These are phyloP conservation scores for Ajuga reptans DNA, from an alignment of 305 asterid genomes.

Conservation along the genomic window DNA sequence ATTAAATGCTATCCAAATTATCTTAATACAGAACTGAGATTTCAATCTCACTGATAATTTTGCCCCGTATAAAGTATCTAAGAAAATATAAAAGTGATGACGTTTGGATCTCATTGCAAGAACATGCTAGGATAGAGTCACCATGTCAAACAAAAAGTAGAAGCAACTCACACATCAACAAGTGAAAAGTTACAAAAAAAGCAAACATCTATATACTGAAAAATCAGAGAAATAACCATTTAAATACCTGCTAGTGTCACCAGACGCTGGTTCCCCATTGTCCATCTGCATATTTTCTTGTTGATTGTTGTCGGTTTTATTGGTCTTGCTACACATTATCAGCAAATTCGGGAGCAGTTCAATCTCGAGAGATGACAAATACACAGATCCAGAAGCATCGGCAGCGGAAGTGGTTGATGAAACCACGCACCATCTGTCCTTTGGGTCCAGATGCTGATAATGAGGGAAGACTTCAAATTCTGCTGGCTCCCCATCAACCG, in stretches of 20 bases:
- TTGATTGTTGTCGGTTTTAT: constrained; percentile 40
- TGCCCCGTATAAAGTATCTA: neutral
- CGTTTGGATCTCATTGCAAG: constrained; percentile 5
- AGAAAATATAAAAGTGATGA: neutral
- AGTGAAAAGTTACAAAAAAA: neutral
- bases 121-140: neutral
- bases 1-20: neutral
- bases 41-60: neutral
- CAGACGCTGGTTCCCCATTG: constrained; percentile 39
- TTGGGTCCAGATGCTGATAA: constrained; percentile 67
- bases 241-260: constrained; percentile 64
- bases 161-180: neutral
- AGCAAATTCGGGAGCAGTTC: constrained; percentile 90
- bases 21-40: neutral
- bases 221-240: constrained; percentile 16
- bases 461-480: constrained; percentile 89
- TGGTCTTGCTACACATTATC: constrained; percentile 76
- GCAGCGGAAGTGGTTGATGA: constrained; percentile 93
- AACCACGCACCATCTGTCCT: constrained; percentile 96
- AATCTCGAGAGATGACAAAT: constrained; percentile 75
- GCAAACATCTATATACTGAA: neutral
- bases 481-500: constrained; percentile 91
- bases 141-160: constrained; percentile 10
- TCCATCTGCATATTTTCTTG: constrained; percentile 37
- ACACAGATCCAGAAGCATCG: constrained; percentile 97